phyloP scores from a whole-genome alignment of 257 asterid species.

The Plantago elongata region DNA sequence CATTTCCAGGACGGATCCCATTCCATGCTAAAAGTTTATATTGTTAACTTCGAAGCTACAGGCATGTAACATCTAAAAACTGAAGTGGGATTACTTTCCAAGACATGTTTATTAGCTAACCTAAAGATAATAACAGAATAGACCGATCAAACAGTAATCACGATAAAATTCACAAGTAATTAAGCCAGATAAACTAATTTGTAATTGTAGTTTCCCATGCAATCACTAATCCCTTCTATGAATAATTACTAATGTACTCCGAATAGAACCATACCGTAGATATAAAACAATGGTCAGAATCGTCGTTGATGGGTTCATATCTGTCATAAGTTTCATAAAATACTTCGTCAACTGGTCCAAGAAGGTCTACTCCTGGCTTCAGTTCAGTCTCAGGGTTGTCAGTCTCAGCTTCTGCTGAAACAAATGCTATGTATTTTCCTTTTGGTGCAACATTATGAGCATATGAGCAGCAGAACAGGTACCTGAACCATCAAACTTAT shows the following conservation, averaged over 20 bases:
- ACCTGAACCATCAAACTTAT: conserved; percentile 43
- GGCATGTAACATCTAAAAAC: not conserved
- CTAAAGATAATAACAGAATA: not conserved
- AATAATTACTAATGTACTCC: not conserved
- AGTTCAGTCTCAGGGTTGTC: conserved; percentile 81
- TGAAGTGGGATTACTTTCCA: not conserved
- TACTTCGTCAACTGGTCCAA: conserved; percentile 86
- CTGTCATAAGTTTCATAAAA: conserved; percentile 83
- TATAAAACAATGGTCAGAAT: conserved; percentile 60
- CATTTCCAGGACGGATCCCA: not conserved
- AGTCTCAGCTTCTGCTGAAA: conserved; percentile 82
- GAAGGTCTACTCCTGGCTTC: conserved; percentile 91
- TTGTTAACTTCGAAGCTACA: not conserved
- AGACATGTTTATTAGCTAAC: not conserved
- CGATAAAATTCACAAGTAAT: not conserved
- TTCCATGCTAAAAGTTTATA: not conserved
- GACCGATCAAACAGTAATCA: not conserved
- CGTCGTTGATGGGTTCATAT: conserved; percentile 57
- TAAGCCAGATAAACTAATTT: not conserved
- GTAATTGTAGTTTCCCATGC: not conserved
- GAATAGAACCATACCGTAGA: conserved; percentile 43
- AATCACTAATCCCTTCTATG: not conserved
- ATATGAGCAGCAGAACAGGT: conserved; percentile 92
- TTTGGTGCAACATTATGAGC: conserved; percentile 92
- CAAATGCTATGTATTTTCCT: conserved; percentile 85